Base-by-base conservation (phyloP, 108 stramenopile species). In the Nitzschia inconspicua region DNA sequence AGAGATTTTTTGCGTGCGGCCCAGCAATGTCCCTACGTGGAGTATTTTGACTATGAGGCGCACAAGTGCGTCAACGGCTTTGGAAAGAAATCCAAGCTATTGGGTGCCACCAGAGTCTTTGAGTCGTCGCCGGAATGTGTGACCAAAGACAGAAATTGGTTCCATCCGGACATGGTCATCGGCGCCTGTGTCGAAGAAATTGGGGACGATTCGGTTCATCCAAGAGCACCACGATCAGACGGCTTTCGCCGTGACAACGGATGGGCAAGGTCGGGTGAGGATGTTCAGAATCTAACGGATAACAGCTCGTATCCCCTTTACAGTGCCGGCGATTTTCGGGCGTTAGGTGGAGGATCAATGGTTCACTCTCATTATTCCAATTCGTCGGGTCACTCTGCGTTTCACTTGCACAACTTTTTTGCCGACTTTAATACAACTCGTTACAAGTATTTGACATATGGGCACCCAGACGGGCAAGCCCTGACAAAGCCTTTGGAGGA, bases 371-470 rank as follows among this genome's bases (percentile, higher is more conserved):
- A 30, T 16, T 66, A 67, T 29, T 50, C 13, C 23, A 9, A 7
- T 68, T 70, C n/a, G n/a, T n/a, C 7, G 80, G 40, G 3, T n/a
- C n/a, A n/a, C n/a, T n/a, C n/a, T n/a, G n/a, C n/a, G n/a, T 82
- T 62, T 78, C 80, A 82, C 49, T 68, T 82, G 26, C 80, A 82
- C 61, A 82, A 82, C 50, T 78, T 76, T 48, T 82, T 82, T 50
- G 49, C 20, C 10, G 44, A 31, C 3, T 37, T 32, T 14, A 29
- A 57, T 19, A 68, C 51, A 14, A 47, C 76, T 4, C 65, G 77
- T 32, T 9, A 39, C 37, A 82, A 82, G 36, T 75, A 82, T 52
- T 31, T 47, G 2, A 78, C 77, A 2, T 82, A 76, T 53, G 73
- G 77, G 3, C 80, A 78, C 61, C 46, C 73, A 13, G 44, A 36